Conservation (phyloP, 1,284 basidiomycete species). For the Fomitopsis pinicola region DNA sequence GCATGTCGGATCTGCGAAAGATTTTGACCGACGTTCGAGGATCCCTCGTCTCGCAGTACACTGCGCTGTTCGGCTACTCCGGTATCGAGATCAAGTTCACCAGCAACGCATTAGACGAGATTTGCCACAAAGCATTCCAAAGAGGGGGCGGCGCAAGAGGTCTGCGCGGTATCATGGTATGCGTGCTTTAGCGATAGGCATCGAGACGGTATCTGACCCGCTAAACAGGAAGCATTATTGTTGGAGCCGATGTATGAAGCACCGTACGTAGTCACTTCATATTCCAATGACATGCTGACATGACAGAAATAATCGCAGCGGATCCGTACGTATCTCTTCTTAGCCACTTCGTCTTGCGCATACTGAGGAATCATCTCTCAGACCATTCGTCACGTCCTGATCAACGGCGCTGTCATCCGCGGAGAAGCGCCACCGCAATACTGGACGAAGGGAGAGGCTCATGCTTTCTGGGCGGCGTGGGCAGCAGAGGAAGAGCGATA, state of each 20-base stretch:
- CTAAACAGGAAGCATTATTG: slow-evolving; percentile 63
- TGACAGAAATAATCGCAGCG: slow-evolving; percentile 5
- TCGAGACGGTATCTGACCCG: background rate
- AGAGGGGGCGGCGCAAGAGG: slow-evolving; percentile 89
- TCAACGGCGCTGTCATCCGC: slow-evolving; percentile 50
- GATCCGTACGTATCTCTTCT: slow-evolving; percentile 6
- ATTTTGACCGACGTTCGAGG: slow-evolving; percentile 92
- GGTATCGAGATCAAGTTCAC: slow-evolving; percentile 81
- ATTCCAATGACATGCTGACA: background rate
- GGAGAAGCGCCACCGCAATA: slow-evolving; percentile 50
- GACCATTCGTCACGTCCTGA: slow-evolving; percentile 59
- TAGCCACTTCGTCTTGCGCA: background rate
- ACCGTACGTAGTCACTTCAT: slow-evolving; percentile 60
- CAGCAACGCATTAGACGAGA: slow-evolving; percentile 67
- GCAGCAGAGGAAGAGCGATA: slow-evolving; percentile 44
- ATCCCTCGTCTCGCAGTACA: slow-evolving; percentile 87
- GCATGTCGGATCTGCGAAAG: slow-evolving; percentile 73
- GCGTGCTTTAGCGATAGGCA: slow-evolving; percentile 12
- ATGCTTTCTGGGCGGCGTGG: slow-evolving; percentile 49
- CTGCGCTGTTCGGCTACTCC: slow-evolving; percentile 75
- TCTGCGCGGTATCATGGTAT: slow-evolving; percentile 82
- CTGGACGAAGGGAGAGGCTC: slow-evolving; percentile 55
- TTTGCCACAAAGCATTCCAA: slow-evolving; percentile 74
- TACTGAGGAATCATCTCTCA: slow-evolving; percentile 19
- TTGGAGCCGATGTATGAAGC: slow-evolving; percentile 90